Evolutionary conservation across 345 rosid genomes (phyloP).

Genomic region (Raphanus sativus): DNA sequence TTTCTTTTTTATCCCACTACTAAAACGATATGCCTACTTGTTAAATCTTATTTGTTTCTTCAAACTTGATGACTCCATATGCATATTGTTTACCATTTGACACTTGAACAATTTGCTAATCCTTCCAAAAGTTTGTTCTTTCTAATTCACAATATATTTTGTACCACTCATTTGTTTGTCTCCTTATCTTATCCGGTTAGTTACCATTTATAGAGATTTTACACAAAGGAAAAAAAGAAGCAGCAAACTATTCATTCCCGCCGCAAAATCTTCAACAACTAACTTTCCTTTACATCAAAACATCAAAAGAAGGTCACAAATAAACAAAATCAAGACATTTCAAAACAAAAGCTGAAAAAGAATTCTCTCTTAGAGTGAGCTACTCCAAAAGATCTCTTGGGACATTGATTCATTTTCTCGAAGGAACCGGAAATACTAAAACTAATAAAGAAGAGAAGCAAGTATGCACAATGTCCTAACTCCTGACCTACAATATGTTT

Average conservation of each 20-base stretch:
- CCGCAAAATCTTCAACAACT: constrained; percentile 11
- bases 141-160: not conserved
- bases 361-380: constrained; percentile 19
- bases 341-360: constrained; percentile 13
- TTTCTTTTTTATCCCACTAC: too few species aligned
- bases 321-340: constrained; percentile 19
- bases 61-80: not conserved
- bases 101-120: not conserved
- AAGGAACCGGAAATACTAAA: not conserved
- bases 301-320: not conserved
- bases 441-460: not conserved
- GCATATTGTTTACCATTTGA: not conserved
- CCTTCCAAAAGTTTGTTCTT: not conserved
- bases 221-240: not conserved
- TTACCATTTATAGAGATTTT: constrained; percentile 2
- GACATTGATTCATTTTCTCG: constrained; percentile 16
- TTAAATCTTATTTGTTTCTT: too few species aligned
- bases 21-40: too few species aligned
- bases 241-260: not conserved
- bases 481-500: constrained; percentile 70
- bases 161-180: not conserved
- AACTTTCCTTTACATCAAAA: constrained; percentile 23
- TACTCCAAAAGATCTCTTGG: constrained; percentile 14
- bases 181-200: not conserved
- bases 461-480: constrained; percentile 63